Evolutionary conservation across 495 filamentous ascomycete genomes (phyloP).

Genomic region (Penicillium robsamsonii): DNA sequence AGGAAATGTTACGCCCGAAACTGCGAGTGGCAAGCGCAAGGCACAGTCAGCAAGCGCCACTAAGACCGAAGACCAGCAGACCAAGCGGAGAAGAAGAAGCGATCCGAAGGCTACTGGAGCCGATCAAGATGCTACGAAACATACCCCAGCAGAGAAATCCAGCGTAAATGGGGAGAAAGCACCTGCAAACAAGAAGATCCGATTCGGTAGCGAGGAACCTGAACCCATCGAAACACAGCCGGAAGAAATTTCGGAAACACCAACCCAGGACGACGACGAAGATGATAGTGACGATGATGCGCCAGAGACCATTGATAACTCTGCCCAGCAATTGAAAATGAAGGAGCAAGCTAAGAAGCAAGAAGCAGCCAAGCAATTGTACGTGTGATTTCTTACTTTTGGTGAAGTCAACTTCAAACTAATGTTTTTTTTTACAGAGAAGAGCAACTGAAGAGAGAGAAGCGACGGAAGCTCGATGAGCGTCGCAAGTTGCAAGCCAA

Average conservation of each 20-base stretch:
- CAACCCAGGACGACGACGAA: constrained; percentile 30
- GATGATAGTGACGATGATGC: constrained; percentile 47
- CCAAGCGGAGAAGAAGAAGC: constrained; percentile 41
- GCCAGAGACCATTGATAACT: constrained; percentile 50
- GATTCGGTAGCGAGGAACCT: constrained; percentile 49
- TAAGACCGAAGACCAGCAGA: constrained; percentile 29
- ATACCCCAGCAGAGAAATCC: constrained; percentile 14
- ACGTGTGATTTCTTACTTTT: constrained; percentile 15
- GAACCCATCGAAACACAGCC: constrained; percentile 22
- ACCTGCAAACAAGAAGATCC: constrained; percentile 31
- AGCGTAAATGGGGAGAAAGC: constrained; percentile 15
- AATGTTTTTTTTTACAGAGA: constrained; percentile 32
- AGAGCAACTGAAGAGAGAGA: constrained; percentile 44
- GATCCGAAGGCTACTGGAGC: constrained; percentile 22
- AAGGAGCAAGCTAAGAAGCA: constrained; percentile 44
- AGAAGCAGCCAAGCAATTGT: constrained; percentile 38
- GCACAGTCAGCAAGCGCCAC: constrained; percentile 20
- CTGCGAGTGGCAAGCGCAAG: constrained; percentile 39
- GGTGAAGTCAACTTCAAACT: constrained; percentile 11
- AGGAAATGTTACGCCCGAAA: constrained; percentile 23
- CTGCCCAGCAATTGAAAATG: constrained; percentile 40
- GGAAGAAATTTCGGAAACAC: constrained; percentile 24
- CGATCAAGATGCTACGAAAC: constrained; percentile 13
- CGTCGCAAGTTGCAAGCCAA: constrained; percentile 49
- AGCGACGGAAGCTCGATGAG: constrained; percentile 49